phyloP scores from a whole-genome alignment of 1,284 basidiomycete genomes.

The Xanthoconium separans region DNA sequence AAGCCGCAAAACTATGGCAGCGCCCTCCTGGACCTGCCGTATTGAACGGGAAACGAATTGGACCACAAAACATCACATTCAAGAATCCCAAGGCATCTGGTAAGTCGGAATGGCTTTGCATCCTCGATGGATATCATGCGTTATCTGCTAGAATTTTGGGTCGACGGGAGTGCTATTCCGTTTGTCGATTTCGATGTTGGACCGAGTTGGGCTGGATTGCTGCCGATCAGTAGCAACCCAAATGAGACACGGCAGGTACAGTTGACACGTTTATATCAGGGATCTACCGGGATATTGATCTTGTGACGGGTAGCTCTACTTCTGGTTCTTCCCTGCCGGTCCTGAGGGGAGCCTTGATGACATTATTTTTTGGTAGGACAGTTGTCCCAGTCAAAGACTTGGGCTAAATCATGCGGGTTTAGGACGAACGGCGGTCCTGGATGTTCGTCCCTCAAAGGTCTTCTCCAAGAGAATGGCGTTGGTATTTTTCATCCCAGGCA shows the following conservation, averaged over 20 bases:
- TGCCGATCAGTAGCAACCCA: constrained; percentile 61
- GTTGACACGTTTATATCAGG: not conserved
- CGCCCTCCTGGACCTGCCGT: constrained; percentile 18
- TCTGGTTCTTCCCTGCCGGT: constrained; percentile 85
- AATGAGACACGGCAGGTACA: constrained; percentile 67
- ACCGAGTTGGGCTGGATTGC: constrained; percentile 70
- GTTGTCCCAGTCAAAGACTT: not conserved
- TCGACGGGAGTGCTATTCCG: constrained; percentile 64
- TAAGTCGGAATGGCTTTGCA: constrained; percentile 27
- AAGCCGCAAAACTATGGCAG: constrained; percentile 42
- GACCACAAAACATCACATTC: constrained; percentile 68
- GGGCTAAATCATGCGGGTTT: constrained; percentile 23
- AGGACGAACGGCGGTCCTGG: constrained; percentile 53
- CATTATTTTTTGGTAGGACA: constrained; percentile 65
- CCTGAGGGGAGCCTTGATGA: constrained; percentile 69
- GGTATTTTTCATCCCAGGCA: constrained; percentile 50
- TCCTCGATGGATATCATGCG: not conserved
- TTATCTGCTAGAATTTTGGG: constrained; percentile 57
- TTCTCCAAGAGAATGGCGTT: constrained; percentile 82
- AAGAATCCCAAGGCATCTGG: constrained; percentile 63
- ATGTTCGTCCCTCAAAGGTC: constrained; percentile 77
- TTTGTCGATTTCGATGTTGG: constrained; percentile 72
- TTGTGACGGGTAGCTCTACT: constrained; percentile 58
- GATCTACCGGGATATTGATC: not conserved
- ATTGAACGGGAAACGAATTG: constrained; percentile 5